Conservation (phyloP, 2,329 filamentous ascomycete species). For the Colletotrichum orchidophilum region DNA sequence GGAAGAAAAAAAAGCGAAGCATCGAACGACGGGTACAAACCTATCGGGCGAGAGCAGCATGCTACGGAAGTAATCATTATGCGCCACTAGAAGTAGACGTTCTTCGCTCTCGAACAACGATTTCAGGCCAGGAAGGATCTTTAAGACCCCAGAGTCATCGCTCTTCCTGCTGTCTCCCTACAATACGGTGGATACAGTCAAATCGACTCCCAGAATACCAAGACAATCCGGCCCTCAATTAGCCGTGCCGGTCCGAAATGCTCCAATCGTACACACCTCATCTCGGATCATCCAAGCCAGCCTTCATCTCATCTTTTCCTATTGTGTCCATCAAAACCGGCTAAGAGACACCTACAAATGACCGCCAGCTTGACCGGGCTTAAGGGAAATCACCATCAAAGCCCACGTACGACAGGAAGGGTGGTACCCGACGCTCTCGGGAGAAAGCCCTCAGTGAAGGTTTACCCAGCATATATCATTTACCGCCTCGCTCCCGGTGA, state of each 20-base stretch:
- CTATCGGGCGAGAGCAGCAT: neutral
- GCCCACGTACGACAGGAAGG: neutral
- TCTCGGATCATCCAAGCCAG: slow-evolving; percentile 15
- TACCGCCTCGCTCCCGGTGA: neutral
- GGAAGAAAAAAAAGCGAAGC: neutral
- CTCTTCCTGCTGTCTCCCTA: neutral
- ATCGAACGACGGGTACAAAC: neutral
- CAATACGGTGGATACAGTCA: neutral
- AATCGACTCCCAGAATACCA: neutral
- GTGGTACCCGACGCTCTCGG: neutral
- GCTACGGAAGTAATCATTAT: neutral
- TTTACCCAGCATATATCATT: neutral
- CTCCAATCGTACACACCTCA: slow-evolving; percentile 1
- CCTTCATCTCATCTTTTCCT: slow-evolving; percentile 20
- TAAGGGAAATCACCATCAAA: neutral
- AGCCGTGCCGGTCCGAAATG: slow-evolving; percentile 29
- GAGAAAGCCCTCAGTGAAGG: neutral
- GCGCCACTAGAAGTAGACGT: neutral
- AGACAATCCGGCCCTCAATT: slow-evolving; percentile 8
- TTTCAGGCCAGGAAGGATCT: neutral
- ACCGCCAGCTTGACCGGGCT: neutral
- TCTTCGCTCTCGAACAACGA: neutral
- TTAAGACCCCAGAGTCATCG: neutral
- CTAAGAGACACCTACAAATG: neutral
- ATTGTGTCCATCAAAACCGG: slow-evolving; percentile 4